Percentiles rank a stretch among this genome's conserved stretches.
phyloP scores from a whole-genome alignment of 352 stramenopile species.

The Pythium phragmiticola region DNA sequence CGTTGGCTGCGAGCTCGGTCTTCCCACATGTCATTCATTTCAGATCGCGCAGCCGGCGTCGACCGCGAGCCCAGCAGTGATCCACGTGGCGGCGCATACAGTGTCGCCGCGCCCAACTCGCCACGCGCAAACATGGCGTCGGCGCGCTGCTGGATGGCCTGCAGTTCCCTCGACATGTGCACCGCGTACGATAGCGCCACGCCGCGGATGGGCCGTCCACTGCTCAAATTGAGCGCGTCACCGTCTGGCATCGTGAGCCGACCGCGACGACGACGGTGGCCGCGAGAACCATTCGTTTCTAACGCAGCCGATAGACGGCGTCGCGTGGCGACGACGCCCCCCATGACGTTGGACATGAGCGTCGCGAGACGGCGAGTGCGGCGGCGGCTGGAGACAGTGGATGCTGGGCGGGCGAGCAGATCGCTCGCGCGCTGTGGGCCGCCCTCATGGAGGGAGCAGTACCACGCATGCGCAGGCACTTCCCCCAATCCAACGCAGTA shows the following conservation, averaged over 20 bases:
- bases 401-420: slow-evolving; percentile 47
- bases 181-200: slow-evolving; percentile 65
- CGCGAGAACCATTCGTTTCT: no score
- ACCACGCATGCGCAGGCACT: slow-evolving; percentile 68
- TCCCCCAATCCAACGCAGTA: slow-evolving; percentile 66
- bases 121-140: slow-evolving; percentile 75
- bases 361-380: slow-evolving; percentile 59
- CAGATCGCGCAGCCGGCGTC: slow-evolving; percentile 17
- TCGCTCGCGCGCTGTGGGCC: slow-evolving; percentile 47
- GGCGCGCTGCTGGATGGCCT: slow-evolving; percentile 63
- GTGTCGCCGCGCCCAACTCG: slow-evolving; percentile 42
- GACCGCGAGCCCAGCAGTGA: slow-evolving; percentile 32
- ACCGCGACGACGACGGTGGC: slow-evolving; percentile 18
- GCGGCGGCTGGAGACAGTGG: slow-evolving; percentile 60
- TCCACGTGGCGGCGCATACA: slow-evolving; percentile 34
- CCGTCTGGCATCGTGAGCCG: slow-evolving; percentile 18
- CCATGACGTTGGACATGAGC: slow-evolving; percentile 74
- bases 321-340: slow-evolving; percentile 16
- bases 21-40: slow-evolving; percentile 58
- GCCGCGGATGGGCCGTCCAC: slow-evolving; percentile 45
- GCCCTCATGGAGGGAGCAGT: slow-evolving; percentile 51
- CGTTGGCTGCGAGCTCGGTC: slow-evolving; percentile 54
- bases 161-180: slow-evolving; percentile 77
- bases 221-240: slow-evolving; percentile 17
- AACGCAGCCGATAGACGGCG: not conserved